Base-by-base conservation (phyloP, 2,329 filamentous ascomycete genomes). In the Aspergillus transmontanensis region DNA sequence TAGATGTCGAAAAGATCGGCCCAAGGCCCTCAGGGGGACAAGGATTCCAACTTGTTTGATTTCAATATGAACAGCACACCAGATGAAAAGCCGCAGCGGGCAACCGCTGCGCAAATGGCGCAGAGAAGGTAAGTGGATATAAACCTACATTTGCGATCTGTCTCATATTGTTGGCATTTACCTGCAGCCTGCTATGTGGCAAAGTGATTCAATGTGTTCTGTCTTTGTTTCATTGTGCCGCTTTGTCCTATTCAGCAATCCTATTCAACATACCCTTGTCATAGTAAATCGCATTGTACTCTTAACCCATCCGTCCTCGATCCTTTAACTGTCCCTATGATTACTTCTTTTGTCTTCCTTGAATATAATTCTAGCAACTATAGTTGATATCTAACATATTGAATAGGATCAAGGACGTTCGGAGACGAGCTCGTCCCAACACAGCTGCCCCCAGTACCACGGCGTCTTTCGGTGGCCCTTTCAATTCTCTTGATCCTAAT, bases 41-140 rank as follows among this genome's bases (percentile, higher is more conserved):
- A 76, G 60, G 76, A 76, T 19, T 63, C 65, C 16, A 28, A 69
- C 54, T 57, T 73, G 34, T 68, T 73, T 60, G 68, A 70, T 28
- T 75, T 76, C 63, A 74, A 74, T 14, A 78, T 79, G 77, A 75
- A 76, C 57, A 77, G 76, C 36, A 78, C 78, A 59, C 75, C 76
- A 32, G 78, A 78, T 54, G 83, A 85, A 2, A 76, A 78, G 68
- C 80, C 81, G 30, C 78, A 81, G 68, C 80, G 79, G 74, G 84
- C 84, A 39, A 86, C 83, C 32, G 84, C 84, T 45, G 83, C 84
- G 45, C 84, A 86, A 74, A 57, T 86, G 75, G 84, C 84, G 36
- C 76, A 74, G 64, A 81, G 84, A 77, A 86, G 82, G 84, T 86
- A 78, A 81, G 84, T 85, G 54, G 65, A 65, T 66, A 60, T 34